Conservation (phyloP, 306 rosid genomes). For the cucumber (Cucumis sativus) region Cucumber_9930_V3 NC_026658.2:20102501-20103000, state of each 20-base stretch:
- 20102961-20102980: no score
- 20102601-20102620: background rate
- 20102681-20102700: background rate
- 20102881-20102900: constrained; percentile 30
- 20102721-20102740: constrained; percentile 19
- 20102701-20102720: background rate
- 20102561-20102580: no score
- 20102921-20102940: no score
- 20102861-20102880: constrained; percentile 31
- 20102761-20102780: background rate
- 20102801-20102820: constrained; percentile 30
- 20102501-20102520: no score
- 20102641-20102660: background rate
- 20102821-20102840: constrained; percentile 34
- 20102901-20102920: constrained; percentile 34
- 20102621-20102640: no score
- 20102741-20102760: constrained; percentile 7
- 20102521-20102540: no score
- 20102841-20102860: constrained; percentile 48
- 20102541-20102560: no score
- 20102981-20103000: no score
- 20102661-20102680: background rate
- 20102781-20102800: background rate
- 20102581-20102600: background rate
- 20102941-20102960: no score